Evolutionary conservation across 1,284 basidiomycete genomes (phyloP).

Genomic region (Psilocybe mexicana): DNA sequence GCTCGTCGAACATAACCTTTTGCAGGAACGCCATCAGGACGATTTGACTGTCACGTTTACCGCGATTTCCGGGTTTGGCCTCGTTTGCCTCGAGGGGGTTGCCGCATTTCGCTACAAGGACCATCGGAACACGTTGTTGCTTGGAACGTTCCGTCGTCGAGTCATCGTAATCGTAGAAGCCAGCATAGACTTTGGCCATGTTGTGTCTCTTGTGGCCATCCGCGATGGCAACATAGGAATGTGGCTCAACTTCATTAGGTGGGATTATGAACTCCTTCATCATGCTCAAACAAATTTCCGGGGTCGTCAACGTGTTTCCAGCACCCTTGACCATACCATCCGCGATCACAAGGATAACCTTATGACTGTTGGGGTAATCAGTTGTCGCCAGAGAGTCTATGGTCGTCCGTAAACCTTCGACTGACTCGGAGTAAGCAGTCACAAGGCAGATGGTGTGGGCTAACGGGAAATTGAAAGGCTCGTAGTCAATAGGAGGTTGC

Average conservation of each 20-base stretch:
- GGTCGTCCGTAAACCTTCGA: constrained; percentile 96
- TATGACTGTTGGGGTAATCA: constrained; percentile 98
- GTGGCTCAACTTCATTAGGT: constrained; percentile 86
- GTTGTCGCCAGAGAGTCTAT: constrained; percentile 97
- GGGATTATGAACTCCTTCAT: constrained; percentile 95
- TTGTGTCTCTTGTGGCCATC: constrained; percentile 99
- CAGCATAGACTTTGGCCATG: constrained; percentile 98
- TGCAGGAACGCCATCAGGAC: constrained; percentile 98
- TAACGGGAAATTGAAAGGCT: constrained; percentile 96
- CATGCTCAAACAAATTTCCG: constrained; percentile 95
- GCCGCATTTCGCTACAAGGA: constrained; percentile 92
- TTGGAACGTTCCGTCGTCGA: constrained; percentile 90
- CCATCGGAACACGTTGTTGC: constrained; percentile 95
- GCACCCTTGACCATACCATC: constrained; percentile 99
- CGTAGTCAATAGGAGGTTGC: constrained; percentile 88
- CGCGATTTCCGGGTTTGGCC: constrained; percentile 95
- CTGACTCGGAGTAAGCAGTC: constrained; percentile 97
- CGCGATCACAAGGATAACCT: constrained; percentile 93
- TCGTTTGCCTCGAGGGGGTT: constrained; percentile 90
- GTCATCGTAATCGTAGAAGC: constrained; percentile 96
- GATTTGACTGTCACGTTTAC: constrained; percentile 98
- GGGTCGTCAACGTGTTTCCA: constrained; percentile 85
- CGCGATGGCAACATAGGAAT: constrained; percentile 98
- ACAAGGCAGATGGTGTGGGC: constrained; percentile 95
- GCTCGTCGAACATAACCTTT: constrained; percentile 99